Evolutionary conservation across 108 stramenopile species (phyloP), one percentile per base, ranked within the genome.

Genomic region (Poteriospumella lacustris): DNA sequence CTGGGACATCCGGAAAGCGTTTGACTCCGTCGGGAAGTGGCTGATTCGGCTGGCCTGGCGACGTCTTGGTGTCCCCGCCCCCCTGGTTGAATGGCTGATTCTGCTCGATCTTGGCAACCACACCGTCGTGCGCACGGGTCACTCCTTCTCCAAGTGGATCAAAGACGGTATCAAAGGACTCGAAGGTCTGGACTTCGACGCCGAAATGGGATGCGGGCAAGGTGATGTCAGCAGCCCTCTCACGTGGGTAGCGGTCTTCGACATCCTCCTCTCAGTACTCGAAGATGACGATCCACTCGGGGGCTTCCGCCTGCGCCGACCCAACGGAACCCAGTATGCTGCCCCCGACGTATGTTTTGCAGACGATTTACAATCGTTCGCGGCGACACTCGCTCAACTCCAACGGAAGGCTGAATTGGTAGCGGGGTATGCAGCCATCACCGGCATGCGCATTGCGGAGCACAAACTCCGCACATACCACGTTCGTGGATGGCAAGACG

Each of bases 221-320:
- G 60, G 60, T 31, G 60, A 64, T 64, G 60, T 64, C 31, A 64
- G 29, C 60, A 64, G 60, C 60, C 60, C 60, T 19, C 31, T 64
- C 29, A 31, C 29, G 29, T 64, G 60, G 60, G 31, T 33, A 31
- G 60, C 60, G 31, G 29, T 64, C 60, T 64, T 64, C 31, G 60
- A 64, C 60, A 64, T 64, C 15, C 60, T 64, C 29, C 60, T 64
- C 60, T 31, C 15, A 64, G 31, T 64, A 33, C 60, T 64, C 60
- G 60, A 64, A 19, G 60, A 64, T 33, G 15, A 33, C 31, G 29
- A 64, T 19, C 60, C 60, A 64, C 47, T 15, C 47, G 47, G 47
- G 47, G 47, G 47, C 47, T 64, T 64, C 60, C 15, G 60, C 60
- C 31, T 19, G 15, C 60, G 60, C 15, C 29, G 60, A 64, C 29